phyloP scores from a whole-genome alignment of 2,329 filamentous ascomycete genomes.

The Metarhizium anisopliae region DNA sequence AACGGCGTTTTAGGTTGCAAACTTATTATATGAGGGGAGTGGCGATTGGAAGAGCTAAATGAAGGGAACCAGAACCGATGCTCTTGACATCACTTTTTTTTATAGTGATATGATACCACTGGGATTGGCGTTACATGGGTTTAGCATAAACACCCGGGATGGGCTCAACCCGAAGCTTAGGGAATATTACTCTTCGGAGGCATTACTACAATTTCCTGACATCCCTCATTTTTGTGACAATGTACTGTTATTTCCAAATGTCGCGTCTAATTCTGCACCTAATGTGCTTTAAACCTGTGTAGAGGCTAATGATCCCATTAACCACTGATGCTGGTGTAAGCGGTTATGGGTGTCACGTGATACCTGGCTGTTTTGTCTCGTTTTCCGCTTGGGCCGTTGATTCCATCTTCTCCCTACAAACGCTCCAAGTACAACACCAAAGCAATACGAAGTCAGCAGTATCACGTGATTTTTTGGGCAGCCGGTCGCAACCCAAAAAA shows the following conservation, averaged over 20 bases:
- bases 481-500: slow-evolving; percentile 15
- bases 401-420: slow-evolving; percentile 1
- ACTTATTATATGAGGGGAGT: background rate
- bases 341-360: no score
- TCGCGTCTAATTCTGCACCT: background rate
- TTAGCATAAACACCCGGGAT: slow-evolving; percentile 1
- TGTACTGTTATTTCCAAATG: background rate
- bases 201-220: background rate
- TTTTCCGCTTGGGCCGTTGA: background rate
- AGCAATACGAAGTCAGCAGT: background rate
- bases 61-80: background rate
- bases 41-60: background rate
- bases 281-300: no score
- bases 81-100: slow-evolving; percentile 11
- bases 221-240: background rate
- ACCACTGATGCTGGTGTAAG: no score
- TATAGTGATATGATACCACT: slow-evolving; percentile 27
- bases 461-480: slow-evolving; percentile 24
- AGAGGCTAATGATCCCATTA: no score
- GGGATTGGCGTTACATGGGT: slow-evolving; percentile 19
- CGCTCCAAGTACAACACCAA: background rate
- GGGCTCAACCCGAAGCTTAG: background rate
- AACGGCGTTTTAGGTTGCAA: slow-evolving; percentile 6
- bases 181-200: background rate
- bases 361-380: no score